Percentiles rank a stretch among this genome's conserved stretches.
These are phyloP conservation scores for Berberis thunbergii DNA, from an alignment of 164 flowering plant species.

Conservation along the genomic window DNA sequence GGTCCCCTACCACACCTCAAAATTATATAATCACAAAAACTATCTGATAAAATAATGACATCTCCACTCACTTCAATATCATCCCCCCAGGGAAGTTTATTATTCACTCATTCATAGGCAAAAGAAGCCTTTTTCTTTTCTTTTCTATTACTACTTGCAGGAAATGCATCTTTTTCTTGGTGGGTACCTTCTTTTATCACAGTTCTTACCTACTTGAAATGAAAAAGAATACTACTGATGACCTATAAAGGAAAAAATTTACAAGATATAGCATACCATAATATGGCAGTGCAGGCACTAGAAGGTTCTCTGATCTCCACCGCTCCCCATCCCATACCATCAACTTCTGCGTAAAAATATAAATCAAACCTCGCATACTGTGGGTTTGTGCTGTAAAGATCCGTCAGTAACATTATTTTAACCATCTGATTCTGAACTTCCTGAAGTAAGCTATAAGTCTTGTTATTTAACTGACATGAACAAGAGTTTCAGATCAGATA, in stretches of 20 bases:
- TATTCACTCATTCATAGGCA: slow-evolving; percentile 6
- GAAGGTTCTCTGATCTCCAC: neutral
- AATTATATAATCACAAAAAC: too few relatives aligned
- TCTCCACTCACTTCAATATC: slow-evolving; percentile 12
- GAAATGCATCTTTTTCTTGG: neutral
- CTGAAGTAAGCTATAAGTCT: too few relatives aligned
- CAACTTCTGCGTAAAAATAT: slow-evolving; percentile 1
- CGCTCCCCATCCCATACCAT: neutral
- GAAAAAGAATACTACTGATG: neutral
- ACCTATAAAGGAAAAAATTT: neutral
- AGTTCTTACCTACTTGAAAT: slow-evolving; percentile 9
- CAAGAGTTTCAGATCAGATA: too few relatives aligned
- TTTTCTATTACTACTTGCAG: neutral
- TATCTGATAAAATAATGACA: slow-evolving; percentile 10
- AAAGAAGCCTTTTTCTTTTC: neutral
- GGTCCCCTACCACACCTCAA: slow-evolving; percentile 8
- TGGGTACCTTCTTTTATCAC: slow-evolving; percentile 3
- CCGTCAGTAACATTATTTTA: too few relatives aligned
- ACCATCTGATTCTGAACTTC: too few relatives aligned
- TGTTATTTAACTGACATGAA: too few relatives aligned
- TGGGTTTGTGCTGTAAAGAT: too few relatives aligned
- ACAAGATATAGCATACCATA: neutral
- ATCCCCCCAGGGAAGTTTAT: slow-evolving; percentile 1
- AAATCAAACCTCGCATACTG: neutral
- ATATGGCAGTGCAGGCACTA: neutral